Percentiles rank a stretch among this genome's conserved stretches.
These are phyloP conservation scores for Rosellinia necatrix DNA, from an alignment of 2,329 filamentous ascomycete species.

Conservation along the genomic window DNA sequence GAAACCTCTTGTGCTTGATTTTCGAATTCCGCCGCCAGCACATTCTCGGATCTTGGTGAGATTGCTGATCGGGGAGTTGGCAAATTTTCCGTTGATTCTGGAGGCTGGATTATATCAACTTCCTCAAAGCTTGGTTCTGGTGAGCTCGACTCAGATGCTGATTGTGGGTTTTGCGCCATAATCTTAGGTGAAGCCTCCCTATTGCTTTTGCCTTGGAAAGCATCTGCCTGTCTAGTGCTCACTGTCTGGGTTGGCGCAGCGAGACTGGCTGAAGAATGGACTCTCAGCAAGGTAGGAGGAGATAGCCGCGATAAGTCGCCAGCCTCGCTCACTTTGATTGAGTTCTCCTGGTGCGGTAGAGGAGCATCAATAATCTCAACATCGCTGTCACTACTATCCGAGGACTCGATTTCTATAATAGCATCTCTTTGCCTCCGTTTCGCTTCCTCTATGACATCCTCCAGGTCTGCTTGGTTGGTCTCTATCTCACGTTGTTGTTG, in stretches of 20 bases:
- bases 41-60: constrained; percentile 28
- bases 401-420: constrained; percentile 67
- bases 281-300: constrained; percentile 31
- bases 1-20: constrained; percentile 8
- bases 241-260: constrained; percentile 16
- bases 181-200: neutral
- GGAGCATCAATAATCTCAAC: constrained; percentile 61
- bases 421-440: constrained; percentile 50
- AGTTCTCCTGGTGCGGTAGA: constrained; percentile 42
- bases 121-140: constrained; percentile 42
- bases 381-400: constrained; percentile 59
- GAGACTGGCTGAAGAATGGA: constrained; percentile 28
- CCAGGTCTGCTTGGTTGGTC: constrained; percentile 67
- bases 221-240: constrained; percentile 23
- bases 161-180: constrained; percentile 4
- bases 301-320: constrained; percentile 17
- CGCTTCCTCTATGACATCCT: constrained; percentile 61
- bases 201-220: constrained; percentile 24
- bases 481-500: constrained; percentile 61
- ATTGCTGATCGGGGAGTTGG: constrained; percentile 13
- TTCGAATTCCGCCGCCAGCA: constrained; percentile 23
- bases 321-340: constrained; percentile 18
- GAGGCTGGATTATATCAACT: constrained; percentile 36
- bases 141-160: constrained; percentile 28
- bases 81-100: constrained; percentile 29